Conservation (phyloP, 2,329 filamentous ascomycete species). For the Fusarium avenaceum region DNA sequence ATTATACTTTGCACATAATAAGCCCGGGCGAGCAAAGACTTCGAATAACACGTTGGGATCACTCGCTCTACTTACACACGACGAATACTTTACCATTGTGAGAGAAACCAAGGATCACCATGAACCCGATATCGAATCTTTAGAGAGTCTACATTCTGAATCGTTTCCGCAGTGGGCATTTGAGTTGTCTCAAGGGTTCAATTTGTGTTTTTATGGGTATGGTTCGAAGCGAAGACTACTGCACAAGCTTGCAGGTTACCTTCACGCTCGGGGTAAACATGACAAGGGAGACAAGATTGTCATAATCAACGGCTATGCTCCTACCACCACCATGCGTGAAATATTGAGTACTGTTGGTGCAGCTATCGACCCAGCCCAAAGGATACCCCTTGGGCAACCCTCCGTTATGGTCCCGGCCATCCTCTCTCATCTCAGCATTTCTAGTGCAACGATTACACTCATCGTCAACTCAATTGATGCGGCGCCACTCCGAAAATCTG, state of each 20-base stretch:
- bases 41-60: conserved; percentile 87
- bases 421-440: conserved; percentile 67
- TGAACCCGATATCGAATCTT: conserved; percentile 74
- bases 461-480: conserved; percentile 91
- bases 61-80: conserved; percentile 84
- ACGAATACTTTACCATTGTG: conserved; percentile 84
- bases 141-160: conserved; percentile 81
- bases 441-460: conserved; percentile 68
- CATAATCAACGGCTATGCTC: conserved; percentile 87
- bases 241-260: conserved; percentile 80
- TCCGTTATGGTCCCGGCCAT: conserved; percentile 77
- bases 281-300: conserved; percentile 69
- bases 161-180: conserved; percentile 94
- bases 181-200: conserved; percentile 88
- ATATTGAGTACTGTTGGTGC: conserved; percentile 77
- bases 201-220: conserved; percentile 91
- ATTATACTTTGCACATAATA: conserved; percentile 93
- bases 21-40: conserved; percentile 83
- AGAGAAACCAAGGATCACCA: conserved; percentile 77
- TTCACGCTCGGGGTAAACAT: conserved; percentile 57
- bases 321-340: conserved; percentile 75
- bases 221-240: conserved; percentile 87
- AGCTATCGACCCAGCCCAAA: conserved; percentile 67
- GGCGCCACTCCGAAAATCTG: conserved; percentile 77
- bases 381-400: conserved; percentile 72